Base-by-base conservation (phyloP, 768 basidiomycete genomes). In the Tremella fuciformis region DNA sequence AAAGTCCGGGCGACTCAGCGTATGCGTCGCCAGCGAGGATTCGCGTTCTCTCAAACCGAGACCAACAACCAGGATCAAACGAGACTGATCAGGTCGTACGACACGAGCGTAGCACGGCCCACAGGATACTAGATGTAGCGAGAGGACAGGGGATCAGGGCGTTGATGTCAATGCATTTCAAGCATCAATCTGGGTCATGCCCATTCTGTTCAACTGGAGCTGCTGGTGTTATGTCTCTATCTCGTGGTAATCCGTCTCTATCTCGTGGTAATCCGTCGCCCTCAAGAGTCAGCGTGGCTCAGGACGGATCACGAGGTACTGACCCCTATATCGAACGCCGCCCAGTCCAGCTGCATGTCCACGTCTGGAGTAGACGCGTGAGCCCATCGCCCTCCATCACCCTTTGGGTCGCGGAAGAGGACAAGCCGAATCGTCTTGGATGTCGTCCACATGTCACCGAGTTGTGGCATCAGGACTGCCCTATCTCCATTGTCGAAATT, bases 1-100 rank as follows among this genome's bases (percentile, higher is more conserved):
- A 99, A 99, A 77, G 96, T 99, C 13, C 85, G 96, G n/a, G 96
- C 96, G 0, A 89, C 92, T 1, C 96, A 99, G 74, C 85, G 96
- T 34, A 91, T 98, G 88, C 87, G 96, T 13, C 83, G 90, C 57
- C 96, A 91, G 62, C 86, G 96, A 49, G 96, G 96, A 2, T 99
- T 98, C 75, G 96, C 96, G 3, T 99, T 99, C 81, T 91, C 88
- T 76, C 93, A 97, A 78, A 96, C 92, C 2, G 93, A 97, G 78
- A 88, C 87, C 65, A 81, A 82, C 24, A 84, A 85, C 63, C 87
- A 93, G 78, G 92, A 94, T 77, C 93, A 97, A 58, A 78, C 88
- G 57, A 64, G 76, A 29, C 65, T 80, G 63, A 80, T 80, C 50
- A 65, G 79, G 11, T 66, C 76, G 9, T 80, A 80, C 65, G 79